Evolutionary conservation across 495 filamentous ascomycete species (phyloP), one percentile per base, ranked within the genome.

Genomic region (Neurospora sp.): DNA sequence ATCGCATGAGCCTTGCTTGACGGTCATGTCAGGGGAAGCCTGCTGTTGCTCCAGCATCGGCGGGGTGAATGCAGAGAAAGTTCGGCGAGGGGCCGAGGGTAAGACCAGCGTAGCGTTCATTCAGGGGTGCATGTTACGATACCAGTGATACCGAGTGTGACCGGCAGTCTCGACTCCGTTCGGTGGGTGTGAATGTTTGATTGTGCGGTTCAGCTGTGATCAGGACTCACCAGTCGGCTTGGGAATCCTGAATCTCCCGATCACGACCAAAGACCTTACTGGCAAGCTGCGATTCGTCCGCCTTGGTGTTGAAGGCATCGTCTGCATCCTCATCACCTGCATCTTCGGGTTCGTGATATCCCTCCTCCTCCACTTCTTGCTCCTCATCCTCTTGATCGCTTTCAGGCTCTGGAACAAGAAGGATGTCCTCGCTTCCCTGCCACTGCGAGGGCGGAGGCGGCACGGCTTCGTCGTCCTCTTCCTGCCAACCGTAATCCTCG

Each of bases 391-490:
- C 80, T 20, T 81, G 80, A 9, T 79, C 78, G 46, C 76, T 80
- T 31, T 72, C 74, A 1, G 73, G 73, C 37, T 75, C 18, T 35
- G 78, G 82, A 14, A 76, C 75, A 14, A 86, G 80, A 35, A 86
- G 74, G 39, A 86, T 76, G 69, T 86, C 85, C 72, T 86, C 85
- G 73, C 85, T 86, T 38, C 85, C 85, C 75, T 86, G 84, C 85
- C 84, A 86, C 73, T 86, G 85, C 11, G 84, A 83, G 20, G 84
- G 84, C 80, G 82, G 82, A 2, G 74, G 78, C 14, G 84, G 84
- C 71, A 85, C 75, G 38, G 79, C 78, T n/a, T 77, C 78, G 42
- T 86, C 83, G 46, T 86, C 82, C 9, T 84, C 83, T n/a, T 83
- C 80, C 18, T 81, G 78, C 84, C 85, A 86, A 9, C 85, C 85